Conservation (phyloP, 805 yeast genomes). For the Zygosaccharomyces gambellarensis region DNA sequence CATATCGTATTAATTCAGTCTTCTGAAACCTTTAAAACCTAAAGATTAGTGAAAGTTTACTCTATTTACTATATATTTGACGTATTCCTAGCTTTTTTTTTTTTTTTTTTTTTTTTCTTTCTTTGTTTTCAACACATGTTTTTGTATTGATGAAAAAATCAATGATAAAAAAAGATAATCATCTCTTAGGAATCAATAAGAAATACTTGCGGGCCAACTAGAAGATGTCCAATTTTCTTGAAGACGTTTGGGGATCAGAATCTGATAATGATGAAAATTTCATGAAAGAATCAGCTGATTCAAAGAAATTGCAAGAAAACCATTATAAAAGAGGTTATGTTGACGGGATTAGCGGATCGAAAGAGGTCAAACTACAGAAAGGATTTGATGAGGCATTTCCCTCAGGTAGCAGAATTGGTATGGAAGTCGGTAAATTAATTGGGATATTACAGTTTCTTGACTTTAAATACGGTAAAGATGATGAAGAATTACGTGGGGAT, state of each 20-base stretch:
- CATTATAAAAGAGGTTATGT: conserved; percentile 80
- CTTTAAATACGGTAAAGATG: conserved; percentile 16
- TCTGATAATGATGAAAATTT: conserved; percentile 11
- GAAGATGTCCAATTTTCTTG: conserved; percentile 11
- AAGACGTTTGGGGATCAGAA: conserved; percentile 28
- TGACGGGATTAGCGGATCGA: conserved; percentile 68
- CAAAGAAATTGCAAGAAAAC: conserved; percentile 45
- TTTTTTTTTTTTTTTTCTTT: not conserved
- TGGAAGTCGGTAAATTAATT: conserved; percentile 57
- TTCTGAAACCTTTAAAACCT: not conserved
- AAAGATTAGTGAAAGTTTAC: not conserved
- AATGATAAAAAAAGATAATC: not conserved
- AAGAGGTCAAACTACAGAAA: conserved; percentile 63
- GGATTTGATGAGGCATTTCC: conserved; percentile 84
- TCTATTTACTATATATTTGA: not conserved
- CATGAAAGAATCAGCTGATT: conserved; percentile 21
- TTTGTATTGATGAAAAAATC: not conserved
- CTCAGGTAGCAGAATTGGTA: conserved; percentile 66
- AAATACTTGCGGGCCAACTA: not conserved
- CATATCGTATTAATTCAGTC: conserved; percentile 5
- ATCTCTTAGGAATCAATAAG: not conserved
- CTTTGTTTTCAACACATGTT: not conserved
- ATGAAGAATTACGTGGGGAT: conserved; percentile 18
- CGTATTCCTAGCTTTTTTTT: not conserved
- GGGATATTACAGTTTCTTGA: conserved; percentile 44